phyloP scores from a whole-genome alignment of 2,329 filamentous ascomycete species.

The Paecilomyces variotii region DNA sequence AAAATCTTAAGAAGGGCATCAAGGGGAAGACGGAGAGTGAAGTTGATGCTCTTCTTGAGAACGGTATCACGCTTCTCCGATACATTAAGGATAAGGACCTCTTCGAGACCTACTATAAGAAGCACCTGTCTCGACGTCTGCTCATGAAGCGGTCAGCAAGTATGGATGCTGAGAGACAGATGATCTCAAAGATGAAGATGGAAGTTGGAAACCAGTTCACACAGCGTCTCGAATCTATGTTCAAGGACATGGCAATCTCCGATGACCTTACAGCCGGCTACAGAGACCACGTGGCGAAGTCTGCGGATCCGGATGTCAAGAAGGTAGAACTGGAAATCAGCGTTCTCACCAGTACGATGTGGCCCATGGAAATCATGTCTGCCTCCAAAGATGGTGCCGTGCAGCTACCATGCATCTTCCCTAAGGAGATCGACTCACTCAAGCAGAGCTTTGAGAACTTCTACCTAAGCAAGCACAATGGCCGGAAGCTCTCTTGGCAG shows the following conservation, averaged over 20 bases:
- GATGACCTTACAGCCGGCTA: constrained; percentile 74
- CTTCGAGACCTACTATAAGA: constrained; percentile 97
- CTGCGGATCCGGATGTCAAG: constrained; percentile 49
- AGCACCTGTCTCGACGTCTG: constrained; percentile 80
- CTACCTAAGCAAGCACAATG: constrained; percentile 80
- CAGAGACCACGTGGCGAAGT: constrained; percentile 58
- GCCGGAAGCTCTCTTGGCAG: constrained; percentile 80
- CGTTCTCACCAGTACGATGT: constrained; percentile 87
- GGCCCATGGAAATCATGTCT: constrained; percentile 85
- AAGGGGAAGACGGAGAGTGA: constrained; percentile 87
- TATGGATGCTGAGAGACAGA: constrained; percentile 86
- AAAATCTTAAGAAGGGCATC: constrained; percentile 88
- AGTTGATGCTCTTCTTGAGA: constrained; percentile 75
- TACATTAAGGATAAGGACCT: constrained; percentile 89
- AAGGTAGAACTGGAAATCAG: constrained; percentile 73
- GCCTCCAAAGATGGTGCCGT: constrained; percentile 42
- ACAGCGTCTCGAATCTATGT: constrained; percentile 90
- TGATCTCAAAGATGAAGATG: constrained; percentile 95
- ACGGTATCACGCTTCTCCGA: constrained; percentile 77
- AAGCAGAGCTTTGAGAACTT: constrained; percentile 82
- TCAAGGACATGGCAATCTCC: constrained; percentile 88
- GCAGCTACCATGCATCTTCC: constrained; percentile 57
- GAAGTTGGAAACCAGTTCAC: constrained; percentile 94
- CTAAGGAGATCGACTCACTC: constrained; percentile 62
- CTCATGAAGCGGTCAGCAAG: constrained; percentile 85